Percentiles rank a stretch among this genome's conserved stretches.
Conservation (phyloP, 176 grass and related monocot species). For the Leersia perrieri region DNA sequence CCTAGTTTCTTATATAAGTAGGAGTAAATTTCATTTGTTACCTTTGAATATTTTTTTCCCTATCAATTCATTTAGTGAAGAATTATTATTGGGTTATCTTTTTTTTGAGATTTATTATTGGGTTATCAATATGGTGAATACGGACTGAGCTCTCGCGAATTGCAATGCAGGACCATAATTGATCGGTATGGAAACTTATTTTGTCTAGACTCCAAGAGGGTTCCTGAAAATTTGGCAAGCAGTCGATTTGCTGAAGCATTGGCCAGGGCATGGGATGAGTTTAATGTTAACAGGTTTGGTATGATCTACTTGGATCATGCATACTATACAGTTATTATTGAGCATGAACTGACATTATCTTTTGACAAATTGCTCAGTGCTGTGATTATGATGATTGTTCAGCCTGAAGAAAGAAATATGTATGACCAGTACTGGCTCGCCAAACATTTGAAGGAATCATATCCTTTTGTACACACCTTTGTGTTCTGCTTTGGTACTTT, state of each 20-base stretch:
- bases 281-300: slow-evolving; percentile 67
- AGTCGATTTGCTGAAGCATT: slow-evolving; percentile 64
- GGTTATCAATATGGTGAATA: background rate
- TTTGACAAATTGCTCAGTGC: slow-evolving; percentile 52
- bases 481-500: background rate
- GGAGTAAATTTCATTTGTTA: slow-evolving; percentile 2
- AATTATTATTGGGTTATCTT: background rate
- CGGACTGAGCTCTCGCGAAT: background rate
- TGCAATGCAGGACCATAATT: slow-evolving; percentile 65
- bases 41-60: background rate
- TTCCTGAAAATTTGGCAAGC: slow-evolving; percentile 70
- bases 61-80: slow-evolving; percentile 18
- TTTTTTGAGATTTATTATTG: background rate
- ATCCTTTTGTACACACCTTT: slow-evolving; percentile 69
- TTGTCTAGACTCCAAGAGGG: slow-evolving; percentile 56
- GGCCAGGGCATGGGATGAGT: slow-evolving; percentile 73
- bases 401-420: slow-evolving; percentile 95
- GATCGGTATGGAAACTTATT: slow-evolving; percentile 56
- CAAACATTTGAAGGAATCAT: slow-evolving; percentile 80
- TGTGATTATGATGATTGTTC: slow-evolving; percentile 89
- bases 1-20: background rate
- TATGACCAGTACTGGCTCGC: slow-evolving; percentile 92
- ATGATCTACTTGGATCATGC: slow-evolving; percentile 27
- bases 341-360: slow-evolving; percentile 12
- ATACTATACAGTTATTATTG: slow-evolving; percentile 16